phyloP scores from a whole-genome alignment of 2,329 filamentous ascomycete genomes.

The Cadophora sp. region DNA sequence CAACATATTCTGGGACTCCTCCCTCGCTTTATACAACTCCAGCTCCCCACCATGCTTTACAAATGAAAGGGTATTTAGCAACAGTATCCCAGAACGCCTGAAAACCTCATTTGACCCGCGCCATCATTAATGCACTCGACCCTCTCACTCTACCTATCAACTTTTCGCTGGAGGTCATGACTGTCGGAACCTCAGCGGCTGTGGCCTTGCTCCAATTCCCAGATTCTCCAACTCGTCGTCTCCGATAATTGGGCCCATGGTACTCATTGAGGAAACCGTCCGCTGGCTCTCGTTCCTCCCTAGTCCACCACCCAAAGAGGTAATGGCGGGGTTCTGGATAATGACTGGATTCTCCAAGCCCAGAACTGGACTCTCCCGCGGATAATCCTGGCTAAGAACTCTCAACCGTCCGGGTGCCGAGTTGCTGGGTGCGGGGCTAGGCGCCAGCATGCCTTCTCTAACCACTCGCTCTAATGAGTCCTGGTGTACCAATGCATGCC shows the following conservation, averaged over 20 bases:
- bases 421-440: conserved; percentile 19
- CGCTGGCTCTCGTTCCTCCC: conserved; percentile 31
- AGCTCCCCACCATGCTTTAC: neutral
- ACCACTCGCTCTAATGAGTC: conserved; percentile 28
- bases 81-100: conserved; percentile 6
- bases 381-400: conserved; percentile 20
- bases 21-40: neutral
- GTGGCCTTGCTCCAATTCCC: conserved; percentile 30
- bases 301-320: conserved; percentile 17
- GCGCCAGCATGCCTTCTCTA: conserved; percentile 18
- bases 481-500: conserved; percentile 28
- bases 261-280: conserved; percentile 33
- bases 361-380: conserved; percentile 27
- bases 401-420: conserved; percentile 18
- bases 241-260: conserved; percentile 31
- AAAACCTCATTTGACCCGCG: neutral
- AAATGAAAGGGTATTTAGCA: conserved; percentile 17
- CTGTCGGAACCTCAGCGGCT: conserved; percentile 5
- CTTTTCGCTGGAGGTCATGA: neutral
- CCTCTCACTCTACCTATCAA: neutral
- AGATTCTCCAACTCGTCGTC: conserved; percentile 37
- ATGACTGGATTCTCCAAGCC: conserved; percentile 16
- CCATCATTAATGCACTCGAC: neutral
- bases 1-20: neutral
- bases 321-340: conserved; percentile 10